phyloP scores from a whole-genome alignment of 2,329 filamentous ascomycete species.

The Calonectria honghensis region DNA sequence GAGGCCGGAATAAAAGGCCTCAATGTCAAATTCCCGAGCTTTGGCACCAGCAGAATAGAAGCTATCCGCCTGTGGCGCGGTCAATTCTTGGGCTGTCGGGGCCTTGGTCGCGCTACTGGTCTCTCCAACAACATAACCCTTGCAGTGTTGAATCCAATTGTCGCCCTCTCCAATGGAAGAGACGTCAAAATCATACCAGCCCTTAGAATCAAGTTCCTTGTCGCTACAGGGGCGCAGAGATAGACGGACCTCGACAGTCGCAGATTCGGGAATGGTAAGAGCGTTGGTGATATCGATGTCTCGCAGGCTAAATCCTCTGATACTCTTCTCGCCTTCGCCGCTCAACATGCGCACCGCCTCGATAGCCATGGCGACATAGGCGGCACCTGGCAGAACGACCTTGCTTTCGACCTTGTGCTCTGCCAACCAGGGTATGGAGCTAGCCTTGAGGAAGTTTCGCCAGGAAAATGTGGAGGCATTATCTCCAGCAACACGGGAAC shows the following conservation, averaged over 20 bases:
- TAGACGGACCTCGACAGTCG: constrained; percentile 7
- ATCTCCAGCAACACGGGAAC: constrained; percentile 3
- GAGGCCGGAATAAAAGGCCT: not conserved
- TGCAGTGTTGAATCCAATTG: constrained; percentile 17
- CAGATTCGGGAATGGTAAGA: constrained; percentile 8
- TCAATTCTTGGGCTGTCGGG: not conserved
- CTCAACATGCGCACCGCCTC: constrained; percentile 6
- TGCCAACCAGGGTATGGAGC: not conserved
- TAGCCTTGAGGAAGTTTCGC: constrained; percentile 4
- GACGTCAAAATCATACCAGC: constrained; percentile 21
- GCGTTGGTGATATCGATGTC: constrained; percentile 10
- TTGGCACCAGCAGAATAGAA: not conserved
- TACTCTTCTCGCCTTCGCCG: not conserved
- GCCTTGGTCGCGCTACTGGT: not conserved
- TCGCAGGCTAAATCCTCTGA: constrained; percentile 6
- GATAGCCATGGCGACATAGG: constrained; percentile 12
- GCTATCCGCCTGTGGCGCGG: not conserved
- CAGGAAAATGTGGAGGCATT: constrained; percentile 12
- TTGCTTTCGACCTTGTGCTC: constrained; percentile 19
- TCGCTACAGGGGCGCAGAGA: not conserved
- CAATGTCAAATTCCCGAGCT: not conserved
- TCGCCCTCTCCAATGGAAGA: constrained; percentile 4
- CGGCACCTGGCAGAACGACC: constrained; percentile 3
- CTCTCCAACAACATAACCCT: constrained; percentile 9
- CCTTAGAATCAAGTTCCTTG: constrained; percentile 3